Base-by-base conservation (phyloP, 108 stramenopile species). In the Conticribra weissflogii region DNA sequence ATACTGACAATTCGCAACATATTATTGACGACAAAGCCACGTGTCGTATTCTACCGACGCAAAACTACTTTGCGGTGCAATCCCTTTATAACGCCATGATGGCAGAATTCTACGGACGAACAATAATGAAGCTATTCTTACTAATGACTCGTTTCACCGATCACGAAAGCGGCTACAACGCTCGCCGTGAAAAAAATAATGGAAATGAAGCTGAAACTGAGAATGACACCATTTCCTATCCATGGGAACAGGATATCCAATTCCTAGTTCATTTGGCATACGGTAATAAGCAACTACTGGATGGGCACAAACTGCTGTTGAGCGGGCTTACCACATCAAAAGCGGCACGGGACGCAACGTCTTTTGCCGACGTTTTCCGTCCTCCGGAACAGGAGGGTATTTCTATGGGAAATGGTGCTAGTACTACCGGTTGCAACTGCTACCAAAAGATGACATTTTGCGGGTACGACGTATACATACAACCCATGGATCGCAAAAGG, bases 1-100 rank as follows among this genome's bases (percentile, higher is more conserved):
- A n/a, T n/a, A n/a, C n/a, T n/a, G n/a, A n/a, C n/a, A n/a, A n/a
- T n/a, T n/a, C 54, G 29, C 55, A 24, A 7, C 21, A 55, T 8
- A 59, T 59, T 16, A 19, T 31, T 19, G 17, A 8, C 15, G 4
- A 46, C 22, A 16, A 33, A 3, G 21, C 2, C n/a, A 48, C 47
- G 8, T 74, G 72, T 28, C 52, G 51, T 28, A 68, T 78, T 29
- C 76, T 74, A 14, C 24, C 59, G 4, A 55, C 74, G 9, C 36
- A 52, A 16, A 81, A 59, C 3, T 82, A 86, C 49, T 51, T 86
- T 3, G 59, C 72, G 7, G 52, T 86, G 7, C 79, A 83, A 60
- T 81, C 74, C 12, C 12, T 74, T 18, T 81, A 76, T 44, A 83
- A 81, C 67, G 68, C 66, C 29, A 86, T 86, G 85, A 62, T 86